Percentiles rank a stretch among this genome's conserved stretches.
Evolutionary conservation across 805 yeast species (phyloP).

Genomic region (Komagataella populi): DNA sequence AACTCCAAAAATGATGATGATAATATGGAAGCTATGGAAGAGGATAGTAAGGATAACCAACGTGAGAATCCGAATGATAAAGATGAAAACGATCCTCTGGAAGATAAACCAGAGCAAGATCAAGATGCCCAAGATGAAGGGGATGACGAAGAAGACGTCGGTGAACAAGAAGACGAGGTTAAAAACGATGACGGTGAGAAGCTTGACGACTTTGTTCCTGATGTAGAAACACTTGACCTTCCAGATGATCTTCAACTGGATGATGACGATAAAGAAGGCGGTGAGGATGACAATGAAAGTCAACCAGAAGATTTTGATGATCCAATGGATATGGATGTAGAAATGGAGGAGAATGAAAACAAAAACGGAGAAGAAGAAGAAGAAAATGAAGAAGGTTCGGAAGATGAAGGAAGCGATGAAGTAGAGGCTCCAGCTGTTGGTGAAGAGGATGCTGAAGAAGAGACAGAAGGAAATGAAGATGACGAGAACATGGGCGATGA

Average conservation of each 20-base stretch:
- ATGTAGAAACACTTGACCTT: slow-evolving; percentile 73
- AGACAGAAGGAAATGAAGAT: slow-evolving; percentile 12
- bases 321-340: slow-evolving; percentile 8
- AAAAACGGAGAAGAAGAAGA: slow-evolving; percentile 5
- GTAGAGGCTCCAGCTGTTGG: slow-evolving; percentile 5
- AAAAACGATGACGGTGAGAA: slow-evolving; percentile 56
- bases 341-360: slow-evolving; percentile 8
- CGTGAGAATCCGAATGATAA: slow-evolving; percentile 21
- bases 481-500: slow-evolving; percentile 9
- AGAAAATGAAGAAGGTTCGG: slow-evolving; percentile 8
- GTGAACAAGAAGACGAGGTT: slow-evolving; percentile 72
- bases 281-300: slow-evolving; percentile 26
- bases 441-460: slow-evolving; percentile 11
- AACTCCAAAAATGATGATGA: slow-evolving; percentile 23
- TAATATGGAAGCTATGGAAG: slow-evolving; percentile 14
- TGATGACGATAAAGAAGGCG: slow-evolving; percentile 52
- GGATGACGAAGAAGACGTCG: slow-evolving; percentile 53
- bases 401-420: slow-evolving; percentile 16
- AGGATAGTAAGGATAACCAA: slow-evolving; percentile 19
- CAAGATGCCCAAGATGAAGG: slow-evolving; percentile 38
- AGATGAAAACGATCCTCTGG: slow-evolving; percentile 18
- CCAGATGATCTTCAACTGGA: slow-evolving; percentile 91
- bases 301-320: slow-evolving; percentile 6
- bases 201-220: slow-evolving; percentile 64
- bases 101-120: slow-evolving; percentile 25